These are phyloP conservation scores for Nicotiana attenuata DNA, from an alignment of 257 asterid genomes.

Conservation along the genomic window DNA sequence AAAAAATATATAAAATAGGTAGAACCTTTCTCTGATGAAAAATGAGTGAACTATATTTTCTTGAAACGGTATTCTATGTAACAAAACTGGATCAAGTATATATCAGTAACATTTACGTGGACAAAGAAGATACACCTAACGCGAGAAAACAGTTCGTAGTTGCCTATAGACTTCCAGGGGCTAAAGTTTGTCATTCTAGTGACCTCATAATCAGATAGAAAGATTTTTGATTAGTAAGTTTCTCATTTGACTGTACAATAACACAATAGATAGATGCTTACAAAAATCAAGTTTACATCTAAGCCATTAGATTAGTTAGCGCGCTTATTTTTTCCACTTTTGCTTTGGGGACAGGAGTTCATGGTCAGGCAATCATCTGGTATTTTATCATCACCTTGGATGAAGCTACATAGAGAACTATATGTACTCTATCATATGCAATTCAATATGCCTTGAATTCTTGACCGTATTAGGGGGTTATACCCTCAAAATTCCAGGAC, in stretches of 20 bases:
- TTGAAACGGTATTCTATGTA: conserved; percentile 15
- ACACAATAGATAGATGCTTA: not conserved
- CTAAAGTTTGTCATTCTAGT: not conserved
- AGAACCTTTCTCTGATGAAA: not conserved
- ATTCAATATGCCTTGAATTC: not conserved
- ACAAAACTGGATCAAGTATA: conserved; percentile 43
- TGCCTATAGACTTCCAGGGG: not conserved
- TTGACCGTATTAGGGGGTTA: too few species aligned
- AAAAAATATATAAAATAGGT: not conserved
- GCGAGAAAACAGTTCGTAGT: conserved; percentile 8
- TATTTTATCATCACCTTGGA: not conserved
- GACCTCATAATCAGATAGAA: not conserved
- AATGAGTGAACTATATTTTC: conserved; percentile 21
- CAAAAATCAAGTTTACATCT: not conserved
- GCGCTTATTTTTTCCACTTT: not conserved
- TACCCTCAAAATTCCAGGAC: too few species aligned
- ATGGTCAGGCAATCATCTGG: not conserved
- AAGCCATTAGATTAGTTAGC: not conserved
- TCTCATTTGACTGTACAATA: not conserved
- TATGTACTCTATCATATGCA: not conserved
- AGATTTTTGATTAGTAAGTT: not conserved
- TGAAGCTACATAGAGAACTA: not conserved
- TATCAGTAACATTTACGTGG: conserved; percentile 29
- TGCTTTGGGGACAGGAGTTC: not conserved
- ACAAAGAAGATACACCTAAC: conserved; percentile 36